Conservation (phyloP, 1,139 yeast species). For the Arxiozyma slooffiae region DNA sequence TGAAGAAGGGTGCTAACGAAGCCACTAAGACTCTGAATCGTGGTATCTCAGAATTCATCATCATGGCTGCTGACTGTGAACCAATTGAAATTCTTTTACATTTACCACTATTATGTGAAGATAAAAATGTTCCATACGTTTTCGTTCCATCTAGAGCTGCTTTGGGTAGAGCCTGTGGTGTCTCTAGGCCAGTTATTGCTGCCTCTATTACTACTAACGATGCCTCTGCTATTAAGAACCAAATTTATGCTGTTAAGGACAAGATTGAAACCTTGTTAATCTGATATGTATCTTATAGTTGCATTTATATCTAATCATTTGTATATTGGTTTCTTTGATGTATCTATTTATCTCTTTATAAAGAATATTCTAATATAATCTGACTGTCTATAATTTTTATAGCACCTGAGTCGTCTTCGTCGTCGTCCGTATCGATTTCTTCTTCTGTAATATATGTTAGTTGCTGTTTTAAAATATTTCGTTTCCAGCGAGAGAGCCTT, state of each 20-base stretch:
- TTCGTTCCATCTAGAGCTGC: constrained; percentile 98
- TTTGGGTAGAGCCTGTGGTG: constrained; percentile 99
- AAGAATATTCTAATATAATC: neutral
- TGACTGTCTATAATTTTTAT: constrained; percentile 1
- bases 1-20: constrained; percentile 99
- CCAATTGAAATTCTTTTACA: constrained; percentile 98
- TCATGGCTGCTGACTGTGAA: constrained; percentile 99
- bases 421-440: constrained; percentile 5
- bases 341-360: too few relatives aligned
- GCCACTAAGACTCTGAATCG: constrained; percentile 99
- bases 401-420: neutral
- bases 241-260: constrained; percentile 95
- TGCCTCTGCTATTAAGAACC: constrained; percentile 94
- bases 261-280: constrained; percentile 96
- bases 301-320: neutral
- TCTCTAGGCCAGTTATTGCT: constrained; percentile 97
- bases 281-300: constrained; percentile 34
- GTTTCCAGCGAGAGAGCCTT: neutral
- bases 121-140: constrained; percentile 97
- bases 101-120: constrained; percentile 95
- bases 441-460: constrained; percentile 1
- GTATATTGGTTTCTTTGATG: neutral
- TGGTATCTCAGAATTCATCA: constrained; percentile 98
- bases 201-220: constrained; percentile 98
- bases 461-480: neutral